Conservation (phyloP, 805 yeast species). For the Brettanomyces custersianus region DNA sequence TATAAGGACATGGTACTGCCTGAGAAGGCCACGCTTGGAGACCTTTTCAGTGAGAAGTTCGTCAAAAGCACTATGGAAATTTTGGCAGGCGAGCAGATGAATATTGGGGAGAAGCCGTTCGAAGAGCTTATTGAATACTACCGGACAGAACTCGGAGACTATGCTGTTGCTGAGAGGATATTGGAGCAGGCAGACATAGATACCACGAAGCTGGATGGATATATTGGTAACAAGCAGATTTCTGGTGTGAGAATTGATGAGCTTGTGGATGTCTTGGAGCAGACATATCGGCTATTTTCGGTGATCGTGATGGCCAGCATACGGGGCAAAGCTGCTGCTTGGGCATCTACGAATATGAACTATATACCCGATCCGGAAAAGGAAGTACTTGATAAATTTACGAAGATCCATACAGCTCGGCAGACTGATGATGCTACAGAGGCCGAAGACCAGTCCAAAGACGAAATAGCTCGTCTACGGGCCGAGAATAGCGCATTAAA, state of each 20-base stretch:
- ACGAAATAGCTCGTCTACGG: no score
- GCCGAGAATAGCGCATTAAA: no score
- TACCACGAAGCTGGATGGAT: no score
- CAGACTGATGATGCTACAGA: no score
- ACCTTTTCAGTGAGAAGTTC: neutral
- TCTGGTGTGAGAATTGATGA: neutral
- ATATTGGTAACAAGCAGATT: no score
- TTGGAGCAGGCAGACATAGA: no score
- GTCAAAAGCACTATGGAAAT: neutral
- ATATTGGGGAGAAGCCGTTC: neutral
- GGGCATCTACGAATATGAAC: slow-evolving; percentile 21
- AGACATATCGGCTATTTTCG: slow-evolving; percentile 18
- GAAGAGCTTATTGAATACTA: neutral
- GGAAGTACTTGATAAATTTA: slow-evolving; percentile 13
- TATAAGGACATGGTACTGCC: slow-evolving; percentile 12
- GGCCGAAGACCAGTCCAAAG: no score
- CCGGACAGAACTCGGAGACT: neutral
- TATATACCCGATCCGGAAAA: slow-evolving; percentile 15
- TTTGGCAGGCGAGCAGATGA: neutral
- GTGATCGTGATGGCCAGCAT: slow-evolving; percentile 17
- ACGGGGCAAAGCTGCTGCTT: slow-evolving; percentile 18
- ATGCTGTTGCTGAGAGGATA: no score
- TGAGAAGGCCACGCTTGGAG: slow-evolving; percentile 4
- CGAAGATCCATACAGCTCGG: no score
- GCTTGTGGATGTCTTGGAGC: slow-evolving; percentile 6